Evolutionary conservation across 139 green algal species (phyloP).

Genomic region (Pleodorina starrii): DNA sequence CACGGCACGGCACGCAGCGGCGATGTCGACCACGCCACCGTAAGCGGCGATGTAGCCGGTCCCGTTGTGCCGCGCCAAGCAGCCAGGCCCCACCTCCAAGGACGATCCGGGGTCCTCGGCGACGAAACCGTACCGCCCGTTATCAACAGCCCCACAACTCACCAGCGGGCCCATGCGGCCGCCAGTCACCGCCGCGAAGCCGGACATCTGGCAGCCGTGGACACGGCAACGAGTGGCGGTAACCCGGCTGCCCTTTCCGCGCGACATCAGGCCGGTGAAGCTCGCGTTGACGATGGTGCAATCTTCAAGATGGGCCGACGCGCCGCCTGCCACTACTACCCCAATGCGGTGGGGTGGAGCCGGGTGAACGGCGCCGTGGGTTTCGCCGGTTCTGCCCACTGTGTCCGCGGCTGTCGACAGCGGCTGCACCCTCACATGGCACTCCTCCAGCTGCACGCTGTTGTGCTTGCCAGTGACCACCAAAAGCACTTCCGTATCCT

Average conservation of each 20-base stretch:
- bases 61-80: not conserved
- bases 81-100: not conserved
- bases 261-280: not conserved
- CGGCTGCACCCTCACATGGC: not conserved
- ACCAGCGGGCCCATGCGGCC: not conserved
- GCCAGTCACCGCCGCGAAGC: not conserved
- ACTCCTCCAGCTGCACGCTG: not conserved
- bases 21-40: not conserved
- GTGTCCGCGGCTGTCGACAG: not conserved
- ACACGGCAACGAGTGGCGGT: not conserved
- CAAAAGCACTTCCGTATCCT: not conserved
- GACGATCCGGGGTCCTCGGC: not conserved
- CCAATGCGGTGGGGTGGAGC: too few species aligned
- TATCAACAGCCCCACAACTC: not conserved
- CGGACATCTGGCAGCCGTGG: not conserved
- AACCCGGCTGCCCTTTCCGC: not conserved
- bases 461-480: not conserved
- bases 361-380: too few species aligned
- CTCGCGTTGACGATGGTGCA: slow-evolving; percentile 4
- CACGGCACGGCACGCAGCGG: not conserved
- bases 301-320: not conserved
- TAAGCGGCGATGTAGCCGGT: not conserved
- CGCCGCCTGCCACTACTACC: not conserved
- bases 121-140: slow-evolving; percentile 15
- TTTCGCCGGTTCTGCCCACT: not conserved